These are phyloP conservation scores for Leucosporidium scottii DNA, from an alignment of 768 basidiomycete genomes.

Conservation along the genomic window DNA sequence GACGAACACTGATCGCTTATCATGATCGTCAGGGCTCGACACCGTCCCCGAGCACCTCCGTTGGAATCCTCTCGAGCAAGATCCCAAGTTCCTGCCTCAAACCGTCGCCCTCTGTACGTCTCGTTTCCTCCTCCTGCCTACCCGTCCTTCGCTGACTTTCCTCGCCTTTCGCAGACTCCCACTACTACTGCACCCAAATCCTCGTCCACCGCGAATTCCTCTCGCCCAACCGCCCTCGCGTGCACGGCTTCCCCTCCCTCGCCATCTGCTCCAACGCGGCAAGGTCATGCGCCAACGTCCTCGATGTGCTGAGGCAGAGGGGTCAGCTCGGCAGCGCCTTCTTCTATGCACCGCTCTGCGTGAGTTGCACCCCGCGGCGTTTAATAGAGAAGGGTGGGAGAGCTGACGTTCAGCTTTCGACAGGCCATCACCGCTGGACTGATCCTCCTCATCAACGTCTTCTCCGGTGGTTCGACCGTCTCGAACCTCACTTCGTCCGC, in stretches of 20 bases:
- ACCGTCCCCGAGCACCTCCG: slow-evolving; percentile 17
- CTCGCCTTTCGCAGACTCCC: neutral
- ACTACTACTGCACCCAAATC: slow-evolving; percentile 49
- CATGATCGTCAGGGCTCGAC: slow-evolving; percentile 11
- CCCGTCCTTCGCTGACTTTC: neutral
- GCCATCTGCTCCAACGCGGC: slow-evolving; percentile 78
- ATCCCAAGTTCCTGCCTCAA: neutral
- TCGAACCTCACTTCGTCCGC: slow-evolving; percentile 44
- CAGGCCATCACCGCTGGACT: slow-evolving; percentile 50
- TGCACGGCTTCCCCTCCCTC: slow-evolving; percentile 53
- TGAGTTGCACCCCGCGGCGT: slow-evolving; percentile 36
- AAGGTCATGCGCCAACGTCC: slow-evolving; percentile 62
- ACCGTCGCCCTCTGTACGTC: neutral
- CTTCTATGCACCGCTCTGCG: slow-evolving; percentile 5
- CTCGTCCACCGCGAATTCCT: slow-evolving; percentile 73
- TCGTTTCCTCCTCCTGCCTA: neutral
- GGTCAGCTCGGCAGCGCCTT: slow-evolving; percentile 29
- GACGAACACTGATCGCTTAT: no score
- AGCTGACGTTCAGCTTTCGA: slow-evolving; percentile 15
- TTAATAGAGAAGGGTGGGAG: slow-evolving; percentile 43
- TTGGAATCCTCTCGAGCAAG: neutral
- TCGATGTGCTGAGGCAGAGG: slow-evolving; percentile 53
- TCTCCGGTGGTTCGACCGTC: slow-evolving; percentile 46
- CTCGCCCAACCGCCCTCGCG: slow-evolving; percentile 17
- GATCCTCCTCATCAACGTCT: slow-evolving; percentile 60